Evolutionary conservation across 2,329 filamentous ascomycete genomes (phyloP).

Genomic region (Akanthomyces lecanii): DNA sequence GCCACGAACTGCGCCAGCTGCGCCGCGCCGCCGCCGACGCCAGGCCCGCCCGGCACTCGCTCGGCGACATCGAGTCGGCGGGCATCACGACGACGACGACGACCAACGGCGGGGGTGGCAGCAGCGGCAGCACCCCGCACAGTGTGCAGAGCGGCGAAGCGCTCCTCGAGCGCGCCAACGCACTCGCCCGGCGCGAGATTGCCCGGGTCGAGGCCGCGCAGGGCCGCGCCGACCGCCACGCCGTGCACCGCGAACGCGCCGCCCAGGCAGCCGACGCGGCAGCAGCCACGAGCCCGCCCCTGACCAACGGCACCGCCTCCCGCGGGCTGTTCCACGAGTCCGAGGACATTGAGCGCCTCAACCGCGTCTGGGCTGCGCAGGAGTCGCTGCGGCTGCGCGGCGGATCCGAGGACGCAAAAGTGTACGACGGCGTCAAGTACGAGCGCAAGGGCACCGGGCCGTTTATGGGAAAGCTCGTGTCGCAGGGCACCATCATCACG

Average conservation of each 20-base stretch:
- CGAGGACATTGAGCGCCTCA: constrained; percentile 47
- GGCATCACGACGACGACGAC: not conserved
- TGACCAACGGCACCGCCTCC: constrained; percentile 25
- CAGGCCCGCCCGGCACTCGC: constrained; percentile 25
- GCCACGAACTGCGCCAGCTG: constrained; percentile 40
- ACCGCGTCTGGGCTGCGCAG: constrained; percentile 53
- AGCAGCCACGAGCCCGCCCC: constrained; percentile 20
- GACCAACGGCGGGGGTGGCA: not conserved
- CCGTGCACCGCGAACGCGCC: constrained; percentile 38
- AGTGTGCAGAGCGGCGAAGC: constrained; percentile 23
- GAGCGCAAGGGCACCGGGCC: constrained; percentile 57
- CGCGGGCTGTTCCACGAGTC: constrained; percentile 40
- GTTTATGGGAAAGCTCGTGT: constrained; percentile 60
- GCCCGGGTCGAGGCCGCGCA: constrained; percentile 48
- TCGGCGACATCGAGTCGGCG: constrained; percentile 18
- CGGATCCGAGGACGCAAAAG: constrained; percentile 49
- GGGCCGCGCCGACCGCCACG: constrained; percentile 46
- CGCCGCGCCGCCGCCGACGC: constrained; percentile 37
- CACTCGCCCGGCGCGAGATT: constrained; percentile 49
- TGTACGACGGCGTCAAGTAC: constrained; percentile 57
- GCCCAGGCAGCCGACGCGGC: constrained; percentile 27
- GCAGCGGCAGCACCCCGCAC: constrained; percentile 17
- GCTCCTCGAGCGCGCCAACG: constrained; percentile 45
- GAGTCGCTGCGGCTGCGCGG: constrained; percentile 43
- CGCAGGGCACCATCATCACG: constrained; percentile 56